phyloP scores from a whole-genome alignment of 2,329 filamentous ascomycete species.

The Cercospora beticola region DNA sequence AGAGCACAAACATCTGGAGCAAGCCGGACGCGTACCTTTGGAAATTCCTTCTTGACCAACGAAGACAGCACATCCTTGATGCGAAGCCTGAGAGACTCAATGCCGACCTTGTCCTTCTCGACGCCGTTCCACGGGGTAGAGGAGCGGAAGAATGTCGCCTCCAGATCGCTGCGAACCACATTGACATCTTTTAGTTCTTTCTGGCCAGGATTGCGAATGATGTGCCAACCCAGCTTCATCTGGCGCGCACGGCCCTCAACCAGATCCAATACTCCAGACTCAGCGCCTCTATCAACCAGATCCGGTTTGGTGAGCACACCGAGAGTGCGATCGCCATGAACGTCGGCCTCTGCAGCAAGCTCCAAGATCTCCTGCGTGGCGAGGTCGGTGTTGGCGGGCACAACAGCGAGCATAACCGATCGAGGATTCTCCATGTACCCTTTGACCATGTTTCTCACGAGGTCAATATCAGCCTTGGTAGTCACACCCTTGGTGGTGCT shows the following conservation, averaged over 20 bases:
- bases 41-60: constrained; percentile 49
- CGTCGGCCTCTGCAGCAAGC: constrained; percentile 41
- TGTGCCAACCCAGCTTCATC: constrained; percentile 37
- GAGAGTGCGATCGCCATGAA: constrained; percentile 36
- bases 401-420: constrained; percentile 46
- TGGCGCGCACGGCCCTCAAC: constrained; percentile 29
- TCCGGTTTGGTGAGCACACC: constrained; percentile 44
- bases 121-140: constrained; percentile 41
- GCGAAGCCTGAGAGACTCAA: constrained; percentile 42
- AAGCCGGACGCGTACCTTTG: constrained; percentile 37
- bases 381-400: constrained; percentile 48
- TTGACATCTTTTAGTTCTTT: constrained; percentile 24
- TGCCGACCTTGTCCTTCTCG: constrained; percentile 42
- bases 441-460: constrained; percentile 44
- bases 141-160: constrained; percentile 40
- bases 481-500: constrained; percentile 38
- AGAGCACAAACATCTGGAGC: not conserved
- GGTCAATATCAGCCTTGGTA: constrained; percentile 40
- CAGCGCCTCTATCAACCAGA: not conserved
- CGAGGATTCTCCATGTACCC: constrained; percentile 44
- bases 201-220: constrained; percentile 38
- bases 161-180: constrained; percentile 27
- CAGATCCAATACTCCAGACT: constrained; percentile 26
- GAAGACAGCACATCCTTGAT: constrained; percentile 45
- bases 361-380: constrained; percentile 50